Conservation (phyloP, 2,329 filamentous ascomycete genomes). For the Coniochaeta ligniaria region DNA sequence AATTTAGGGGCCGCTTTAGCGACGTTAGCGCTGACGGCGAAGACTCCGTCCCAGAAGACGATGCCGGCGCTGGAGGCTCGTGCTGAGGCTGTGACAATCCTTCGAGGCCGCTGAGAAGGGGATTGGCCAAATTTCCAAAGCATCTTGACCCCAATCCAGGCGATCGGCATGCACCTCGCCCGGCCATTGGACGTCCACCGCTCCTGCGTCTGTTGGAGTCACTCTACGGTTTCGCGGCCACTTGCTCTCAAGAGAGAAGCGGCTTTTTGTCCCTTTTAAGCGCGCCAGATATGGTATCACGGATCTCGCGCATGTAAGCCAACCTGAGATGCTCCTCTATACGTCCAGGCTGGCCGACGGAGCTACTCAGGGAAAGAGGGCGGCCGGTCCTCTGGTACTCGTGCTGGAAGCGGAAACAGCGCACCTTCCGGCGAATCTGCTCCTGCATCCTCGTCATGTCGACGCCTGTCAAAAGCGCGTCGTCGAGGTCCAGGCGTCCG, state of each 20-base stretch:
- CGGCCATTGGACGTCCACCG: background rate
- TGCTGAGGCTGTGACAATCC: too few relatives aligned
- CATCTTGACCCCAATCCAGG: too few relatives aligned
- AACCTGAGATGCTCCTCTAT: background rate
- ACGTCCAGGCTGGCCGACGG: background rate
- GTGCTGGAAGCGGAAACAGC: background rate
- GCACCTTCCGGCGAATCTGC: background rate
- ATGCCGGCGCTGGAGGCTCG: too few relatives aligned
- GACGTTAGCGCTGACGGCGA: too few relatives aligned
- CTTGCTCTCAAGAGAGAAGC: background rate
- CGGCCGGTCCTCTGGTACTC: background rate
- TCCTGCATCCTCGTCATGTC: background rate
- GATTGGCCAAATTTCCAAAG: too few relatives aligned
- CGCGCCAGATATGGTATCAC: background rate
- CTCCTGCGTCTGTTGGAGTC: background rate
- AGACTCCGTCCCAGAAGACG: too few relatives aligned
- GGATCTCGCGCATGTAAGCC: background rate
- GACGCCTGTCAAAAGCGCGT: background rate
- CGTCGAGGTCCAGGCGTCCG: background rate
- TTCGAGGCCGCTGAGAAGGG: too few relatives aligned
- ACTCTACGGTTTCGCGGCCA: background rate
- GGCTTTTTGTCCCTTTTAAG: background rate
- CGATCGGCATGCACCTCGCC: too few relatives aligned
- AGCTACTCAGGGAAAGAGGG: background rate
- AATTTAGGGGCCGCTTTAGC: too few relatives aligned